These are phyloP conservation scores for Myxozyma monticola DNA, from an alignment of 805 yeast species.

Conservation along the genomic window DNA sequence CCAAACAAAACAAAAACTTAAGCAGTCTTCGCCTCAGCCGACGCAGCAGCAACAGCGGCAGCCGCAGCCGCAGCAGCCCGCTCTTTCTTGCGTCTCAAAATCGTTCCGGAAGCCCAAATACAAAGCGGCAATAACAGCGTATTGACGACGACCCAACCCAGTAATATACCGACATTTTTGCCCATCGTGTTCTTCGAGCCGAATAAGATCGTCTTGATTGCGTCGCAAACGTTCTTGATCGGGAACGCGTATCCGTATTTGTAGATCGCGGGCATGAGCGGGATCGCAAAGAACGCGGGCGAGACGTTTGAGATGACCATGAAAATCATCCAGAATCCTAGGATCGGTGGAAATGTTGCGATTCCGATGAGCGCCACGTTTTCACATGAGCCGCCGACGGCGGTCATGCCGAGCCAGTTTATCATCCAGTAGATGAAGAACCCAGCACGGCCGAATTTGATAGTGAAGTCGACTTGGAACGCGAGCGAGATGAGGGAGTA, in stretches of 20 bases:
- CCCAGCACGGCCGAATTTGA: constrained; percentile 64
- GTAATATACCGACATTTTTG: constrained; percentile 57
- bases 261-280: constrained; percentile 56
- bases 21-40: too few relatives aligned
- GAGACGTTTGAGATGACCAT: constrained; percentile 71
- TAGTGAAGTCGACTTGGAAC: constrained; percentile 61
- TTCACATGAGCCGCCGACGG: constrained; percentile 76
- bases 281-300: constrained; percentile 67
- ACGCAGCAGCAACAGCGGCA: too few relatives aligned
- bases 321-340: constrained; percentile 70
- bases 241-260: constrained; percentile 71
- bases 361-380: constrained; percentile 56
- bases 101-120: neutral
- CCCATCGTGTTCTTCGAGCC: constrained; percentile 60
- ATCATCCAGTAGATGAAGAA: constrained; percentile 75
- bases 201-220: constrained; percentile 59
- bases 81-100: neutral
- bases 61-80: constrained; percentile 1
- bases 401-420: constrained; percentile 65
- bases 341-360: constrained; percentile 57
- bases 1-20: too few relatives aligned
- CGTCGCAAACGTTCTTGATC: constrained; percentile 62
- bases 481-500: constrained; percentile 64
- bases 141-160: constrained; percentile 61
- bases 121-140: constrained; percentile 19